Conservation (phyloP, 2,329 filamentous ascomycete species). For the Thielaviopsis euricoi region DNA sequence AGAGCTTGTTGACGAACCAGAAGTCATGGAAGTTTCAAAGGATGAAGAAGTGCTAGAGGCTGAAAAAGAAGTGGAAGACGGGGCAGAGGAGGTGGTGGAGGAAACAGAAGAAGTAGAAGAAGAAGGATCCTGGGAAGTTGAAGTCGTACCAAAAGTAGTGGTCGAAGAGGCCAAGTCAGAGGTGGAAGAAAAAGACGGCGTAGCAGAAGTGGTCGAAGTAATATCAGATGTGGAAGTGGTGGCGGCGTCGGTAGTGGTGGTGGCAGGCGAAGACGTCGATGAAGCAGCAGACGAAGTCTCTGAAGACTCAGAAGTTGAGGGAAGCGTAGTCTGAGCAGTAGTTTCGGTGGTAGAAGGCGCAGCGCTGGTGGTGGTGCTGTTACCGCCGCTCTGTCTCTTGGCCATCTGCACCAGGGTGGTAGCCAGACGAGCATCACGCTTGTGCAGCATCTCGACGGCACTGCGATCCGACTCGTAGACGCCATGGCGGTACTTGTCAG, state of each 20-base stretch:
- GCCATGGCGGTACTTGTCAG: conserved; percentile 49
- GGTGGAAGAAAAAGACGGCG: conserved; percentile 13
- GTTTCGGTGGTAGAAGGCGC: conserved; percentile 13
- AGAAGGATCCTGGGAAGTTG: conserved; percentile 4
- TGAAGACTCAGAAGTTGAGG: background rate
- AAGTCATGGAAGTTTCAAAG: conserved; percentile 15
- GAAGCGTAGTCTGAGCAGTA: conserved; percentile 9
- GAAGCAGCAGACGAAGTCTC: background rate
- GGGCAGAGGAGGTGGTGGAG: conserved; percentile 10
- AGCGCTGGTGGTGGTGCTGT: conserved; percentile 17
- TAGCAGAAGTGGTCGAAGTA: conserved; percentile 17
- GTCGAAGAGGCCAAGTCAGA: conserved; percentile 9
- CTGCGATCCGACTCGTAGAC: conserved; percentile 48
- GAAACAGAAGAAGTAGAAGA: conserved; percentile 8
- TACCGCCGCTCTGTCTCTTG: conserved; percentile 35
- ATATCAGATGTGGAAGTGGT: conserved; percentile 5
- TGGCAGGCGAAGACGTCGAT: conserved; percentile 4
- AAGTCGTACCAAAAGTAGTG: conserved; percentile 5
- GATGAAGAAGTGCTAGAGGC: conserved; percentile 19
- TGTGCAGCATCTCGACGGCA: conserved; percentile 46
- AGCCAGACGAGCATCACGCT: conserved; percentile 43
- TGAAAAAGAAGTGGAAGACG: conserved; percentile 9
- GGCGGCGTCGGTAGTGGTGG: conserved; percentile 11
- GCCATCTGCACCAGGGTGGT: conserved; percentile 47
- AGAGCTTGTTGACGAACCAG: conserved; percentile 13